phyloP scores from a whole-genome alignment of 768 basidiomycete genomes.

The Trametes sanguinea region DNA sequence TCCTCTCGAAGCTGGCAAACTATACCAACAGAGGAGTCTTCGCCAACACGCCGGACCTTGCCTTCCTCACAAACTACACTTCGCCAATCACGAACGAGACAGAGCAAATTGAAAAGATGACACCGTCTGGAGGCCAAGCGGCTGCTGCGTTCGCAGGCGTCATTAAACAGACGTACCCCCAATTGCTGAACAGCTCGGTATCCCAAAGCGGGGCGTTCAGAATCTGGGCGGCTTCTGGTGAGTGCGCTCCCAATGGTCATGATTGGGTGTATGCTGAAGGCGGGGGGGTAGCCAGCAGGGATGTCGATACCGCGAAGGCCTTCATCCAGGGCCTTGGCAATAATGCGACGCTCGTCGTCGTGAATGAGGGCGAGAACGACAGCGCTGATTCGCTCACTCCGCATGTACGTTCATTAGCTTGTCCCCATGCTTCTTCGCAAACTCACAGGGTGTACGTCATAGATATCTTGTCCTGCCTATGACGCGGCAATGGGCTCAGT shows the following conservation, averaged over 20 bases:
- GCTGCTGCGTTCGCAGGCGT: slow-evolving; percentile 22
- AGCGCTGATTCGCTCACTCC: slow-evolving; percentile 23
- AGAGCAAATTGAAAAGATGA: slow-evolving; percentile 24
- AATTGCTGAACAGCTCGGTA: slow-evolving; percentile 9
- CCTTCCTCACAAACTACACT: slow-evolving; percentile 20
- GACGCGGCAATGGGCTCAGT: slow-evolving; percentile 21
- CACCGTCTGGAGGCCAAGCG: slow-evolving; percentile 17
- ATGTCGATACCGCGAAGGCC: slow-evolving; percentile 17
- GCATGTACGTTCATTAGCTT: slow-evolving; percentile 13
- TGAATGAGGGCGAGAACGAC: slow-evolving; percentile 22
- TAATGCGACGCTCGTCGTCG: slow-evolving; percentile 12
- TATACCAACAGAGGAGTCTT: slow-evolving; percentile 18
- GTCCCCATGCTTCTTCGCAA: background rate
- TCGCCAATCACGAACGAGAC: slow-evolving; percentile 23
- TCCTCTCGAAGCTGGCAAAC: slow-evolving; percentile 22
- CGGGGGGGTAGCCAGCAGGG: slow-evolving; percentile 7
- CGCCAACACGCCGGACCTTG: slow-evolving; percentile 7
- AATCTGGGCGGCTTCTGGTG: slow-evolving; percentile 23
- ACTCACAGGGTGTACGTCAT: background rate
- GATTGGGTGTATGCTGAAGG: no score
- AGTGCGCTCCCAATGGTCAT: background rate
- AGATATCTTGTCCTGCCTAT: slow-evolving; percentile 19
- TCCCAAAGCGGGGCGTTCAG: slow-evolving; percentile 4
- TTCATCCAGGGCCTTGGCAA: slow-evolving; percentile 17
- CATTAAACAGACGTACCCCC: slow-evolving; percentile 13